These are phyloP conservation scores for Candida taoyuanica DNA, from an alignment of 805 yeast genomes.

Conservation along the genomic window DNA sequence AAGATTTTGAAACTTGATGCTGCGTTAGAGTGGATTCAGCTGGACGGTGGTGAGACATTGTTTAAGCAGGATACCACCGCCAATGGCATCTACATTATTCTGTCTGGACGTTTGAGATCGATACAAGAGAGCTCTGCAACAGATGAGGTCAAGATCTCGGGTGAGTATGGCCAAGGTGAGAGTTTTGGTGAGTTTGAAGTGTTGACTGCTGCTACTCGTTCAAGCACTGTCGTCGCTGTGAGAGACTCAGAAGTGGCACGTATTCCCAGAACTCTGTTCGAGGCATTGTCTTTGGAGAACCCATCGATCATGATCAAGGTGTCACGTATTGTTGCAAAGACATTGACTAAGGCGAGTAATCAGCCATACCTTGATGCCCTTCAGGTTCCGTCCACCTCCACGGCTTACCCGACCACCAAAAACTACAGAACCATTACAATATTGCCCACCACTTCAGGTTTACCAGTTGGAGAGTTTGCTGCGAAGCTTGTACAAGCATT, in stretches of 20 bases:
- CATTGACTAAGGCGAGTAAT: constrained; percentile 27
- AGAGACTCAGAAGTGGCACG: constrained; percentile 93
- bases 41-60: constrained; percentile 78
- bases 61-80: constrained; percentile 83
- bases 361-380: constrained; percentile 5
- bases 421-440: constrained; percentile 81
- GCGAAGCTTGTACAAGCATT: constrained; percentile 66
- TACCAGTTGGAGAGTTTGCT: constrained; percentile 89
- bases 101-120: constrained; percentile 84
- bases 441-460: constrained; percentile 69
- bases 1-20: constrained; percentile 75
- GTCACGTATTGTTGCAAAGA: constrained; percentile 77
- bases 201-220: constrained; percentile 69
- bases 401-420: constrained; percentile 27
- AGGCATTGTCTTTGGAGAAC: constrained; percentile 72
- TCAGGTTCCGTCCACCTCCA: constrained; percentile 30
- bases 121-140: constrained; percentile 25
- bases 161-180: constrained; percentile 91
- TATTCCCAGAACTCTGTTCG: constrained; percentile 86
- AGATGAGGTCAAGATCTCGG: constrained; percentile 36
- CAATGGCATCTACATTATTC: constrained; percentile 83
- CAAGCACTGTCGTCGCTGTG: constrained; percentile 71
- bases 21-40: constrained; percentile 92
- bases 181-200: constrained; percentile 95
- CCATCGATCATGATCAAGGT: constrained; percentile 91